Evolutionary conservation across 2,329 filamentous ascomycete genomes (phyloP).

Genomic region (Fonsecaea pugnacius): DNA sequence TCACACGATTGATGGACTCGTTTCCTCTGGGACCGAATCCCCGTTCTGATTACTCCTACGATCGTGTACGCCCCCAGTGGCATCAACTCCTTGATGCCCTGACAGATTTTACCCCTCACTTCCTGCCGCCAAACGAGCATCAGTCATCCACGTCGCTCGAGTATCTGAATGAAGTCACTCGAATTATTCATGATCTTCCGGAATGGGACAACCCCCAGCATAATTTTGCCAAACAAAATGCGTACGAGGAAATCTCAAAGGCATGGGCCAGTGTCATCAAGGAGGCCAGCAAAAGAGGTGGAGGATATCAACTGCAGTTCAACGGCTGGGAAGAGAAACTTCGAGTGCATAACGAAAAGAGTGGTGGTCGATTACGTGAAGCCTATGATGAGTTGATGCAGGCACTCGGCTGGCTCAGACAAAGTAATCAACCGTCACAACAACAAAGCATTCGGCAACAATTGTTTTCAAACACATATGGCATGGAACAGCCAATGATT

Average conservation of each 20-base stretch:
- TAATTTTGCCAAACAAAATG: conserved; percentile 90
- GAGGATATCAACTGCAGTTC: conserved; percentile 85
- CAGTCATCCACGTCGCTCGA: conserved; percentile 82
- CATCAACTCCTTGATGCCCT: conserved; percentile 83
- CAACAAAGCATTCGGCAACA: conserved; percentile 58
- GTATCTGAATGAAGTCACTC: conserved; percentile 87
- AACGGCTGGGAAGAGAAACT: conserved; percentile 92
- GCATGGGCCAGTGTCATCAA: conserved; percentile 91
- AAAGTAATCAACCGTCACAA: conserved; percentile 37
- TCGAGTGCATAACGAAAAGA: conserved; percentile 83
- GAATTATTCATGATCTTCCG: conserved; percentile 85
- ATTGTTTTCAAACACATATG: conserved; percentile 61
- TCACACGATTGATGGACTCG: conserved; percentile 73
- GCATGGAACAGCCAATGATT: conserved; percentile 45
- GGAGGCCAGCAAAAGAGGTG: conserved; percentile 87
- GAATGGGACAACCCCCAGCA: conserved; percentile 89
- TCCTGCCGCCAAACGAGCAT: conserved; percentile 85
- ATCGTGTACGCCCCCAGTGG: conserved; percentile 82
- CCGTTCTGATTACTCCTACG: conserved; percentile 91
- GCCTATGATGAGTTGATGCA: conserved; percentile 77
- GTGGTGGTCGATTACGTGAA: conserved; percentile 76
- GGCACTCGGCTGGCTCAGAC: conserved; percentile 78
- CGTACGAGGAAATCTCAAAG: conserved; percentile 92
- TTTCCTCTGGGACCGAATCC: conserved; percentile 84
- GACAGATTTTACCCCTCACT: conserved; percentile 93